phyloP scores from a whole-genome alignment of 805 yeast genomes.

The Candida nitratophila region DNA sequence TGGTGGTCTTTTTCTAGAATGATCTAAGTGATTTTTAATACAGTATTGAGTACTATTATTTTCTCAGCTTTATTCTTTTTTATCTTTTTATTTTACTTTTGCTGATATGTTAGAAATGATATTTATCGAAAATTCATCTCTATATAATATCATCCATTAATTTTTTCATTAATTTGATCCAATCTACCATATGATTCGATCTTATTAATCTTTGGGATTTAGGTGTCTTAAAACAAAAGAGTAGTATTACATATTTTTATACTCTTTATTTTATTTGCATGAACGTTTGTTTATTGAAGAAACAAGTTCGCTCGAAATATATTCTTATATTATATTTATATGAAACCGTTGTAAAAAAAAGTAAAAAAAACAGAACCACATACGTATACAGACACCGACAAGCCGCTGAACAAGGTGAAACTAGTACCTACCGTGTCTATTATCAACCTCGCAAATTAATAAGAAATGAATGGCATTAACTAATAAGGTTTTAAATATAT shows the following conservation, averaged over 20 bases:
- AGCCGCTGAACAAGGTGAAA: too few species aligned
- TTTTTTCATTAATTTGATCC: too few species aligned
- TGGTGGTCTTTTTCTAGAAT: constrained; percentile 10
- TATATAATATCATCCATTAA: too few species aligned
- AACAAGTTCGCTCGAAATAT: constrained; percentile 24
- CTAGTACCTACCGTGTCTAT: too few species aligned
- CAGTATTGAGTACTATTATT: neutral
- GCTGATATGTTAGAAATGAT: too few species aligned
- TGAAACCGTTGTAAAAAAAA: neutral
- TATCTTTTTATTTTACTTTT: neutral
- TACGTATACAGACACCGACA: too few species aligned
- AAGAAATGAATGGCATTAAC: too few species aligned
- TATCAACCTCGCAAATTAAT: too few species aligned
- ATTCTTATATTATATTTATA: neutral
- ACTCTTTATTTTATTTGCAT: constrained; percentile 13
- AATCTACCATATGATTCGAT: too few species aligned
- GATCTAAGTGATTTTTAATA: constrained; percentile 4
- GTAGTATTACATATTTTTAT: constrained; percentile 1
- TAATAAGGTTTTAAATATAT: too few species aligned
- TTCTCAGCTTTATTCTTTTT: neutral
- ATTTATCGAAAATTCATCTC: too few species aligned
- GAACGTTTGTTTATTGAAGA: constrained; percentile 36
- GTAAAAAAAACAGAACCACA: neutral
- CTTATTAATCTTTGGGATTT: neutral
- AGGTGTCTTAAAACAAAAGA: neutral